Evolutionary conservation across 768 basidiomycete species (phyloP).

Genomic region (Russula olivacea): DNA sequence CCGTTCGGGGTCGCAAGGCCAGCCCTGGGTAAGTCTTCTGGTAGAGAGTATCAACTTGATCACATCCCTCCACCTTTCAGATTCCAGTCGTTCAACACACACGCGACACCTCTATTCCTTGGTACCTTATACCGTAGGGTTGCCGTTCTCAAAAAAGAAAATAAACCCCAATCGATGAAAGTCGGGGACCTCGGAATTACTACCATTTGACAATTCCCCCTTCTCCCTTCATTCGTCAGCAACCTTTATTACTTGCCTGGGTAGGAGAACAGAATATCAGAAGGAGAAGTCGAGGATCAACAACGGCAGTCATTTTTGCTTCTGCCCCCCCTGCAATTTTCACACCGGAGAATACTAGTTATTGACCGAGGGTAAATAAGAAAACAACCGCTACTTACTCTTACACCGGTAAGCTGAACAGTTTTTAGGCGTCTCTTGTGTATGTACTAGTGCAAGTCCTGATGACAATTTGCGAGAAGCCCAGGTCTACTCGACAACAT

Average conservation of each 20-base stretch:
- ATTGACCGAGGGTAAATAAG: not conserved
- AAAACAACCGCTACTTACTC: not conserved
- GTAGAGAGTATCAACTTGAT: not conserved
- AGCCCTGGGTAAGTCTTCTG: not conserved
- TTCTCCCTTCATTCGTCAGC: not conserved
- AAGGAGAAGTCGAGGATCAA: not conserved
- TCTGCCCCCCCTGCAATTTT: slow-evolving; percentile 2
- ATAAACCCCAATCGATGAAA: not conserved
- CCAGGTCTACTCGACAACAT: not conserved
- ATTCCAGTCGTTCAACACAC: not conserved
- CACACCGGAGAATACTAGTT: not conserved
- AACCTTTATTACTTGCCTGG: not conserved
- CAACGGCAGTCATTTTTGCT: slow-evolving; percentile 1
- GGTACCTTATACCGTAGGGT: not conserved
- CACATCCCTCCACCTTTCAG: not conserved
- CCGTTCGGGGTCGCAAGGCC: not conserved
- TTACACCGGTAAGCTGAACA: slow-evolving; percentile 1
- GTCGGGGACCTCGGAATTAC: not conserved
- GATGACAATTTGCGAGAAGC: not conserved
- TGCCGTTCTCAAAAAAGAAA: not conserved
- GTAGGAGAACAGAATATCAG: not conserved
- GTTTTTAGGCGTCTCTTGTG: not conserved
- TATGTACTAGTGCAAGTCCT: not conserved
- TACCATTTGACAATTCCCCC: not conserved
- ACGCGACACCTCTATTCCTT: not conserved